Evolutionary conservation across 306 rosid species (phyloP).

Genomic region (Carpinus fangiana): DNA sequence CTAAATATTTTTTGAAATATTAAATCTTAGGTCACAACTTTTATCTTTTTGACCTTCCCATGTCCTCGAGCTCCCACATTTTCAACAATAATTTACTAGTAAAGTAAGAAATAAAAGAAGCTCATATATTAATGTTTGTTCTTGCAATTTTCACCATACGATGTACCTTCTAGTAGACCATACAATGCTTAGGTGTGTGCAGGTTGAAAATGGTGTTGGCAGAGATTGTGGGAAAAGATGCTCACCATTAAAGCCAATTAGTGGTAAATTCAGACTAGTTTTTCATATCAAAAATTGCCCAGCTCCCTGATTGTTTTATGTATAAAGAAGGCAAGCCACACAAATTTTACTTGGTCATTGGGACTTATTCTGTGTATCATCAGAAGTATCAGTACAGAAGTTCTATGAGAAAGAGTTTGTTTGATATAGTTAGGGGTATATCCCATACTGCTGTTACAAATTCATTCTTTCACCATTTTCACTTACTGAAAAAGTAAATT

Average conservation of each 20-base stretch:
- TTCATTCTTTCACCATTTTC: conserved; percentile 5
- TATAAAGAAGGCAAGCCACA: background rate
- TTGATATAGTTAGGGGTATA: conserved; percentile 19
- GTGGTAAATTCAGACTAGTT: background rate
- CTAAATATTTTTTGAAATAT: background rate
- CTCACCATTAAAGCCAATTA: background rate
- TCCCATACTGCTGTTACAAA: conserved; percentile 10
- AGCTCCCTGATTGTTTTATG: background rate
- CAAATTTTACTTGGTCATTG: background rate
- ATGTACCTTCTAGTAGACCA: background rate
- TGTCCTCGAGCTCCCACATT: background rate
- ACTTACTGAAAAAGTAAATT: conserved; percentile 4
- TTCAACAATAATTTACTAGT: background rate
- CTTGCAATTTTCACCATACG: background rate
- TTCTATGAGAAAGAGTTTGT: conserved; percentile 1
- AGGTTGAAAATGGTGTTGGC: background rate
- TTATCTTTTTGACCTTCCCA: background rate
- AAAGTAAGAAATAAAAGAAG: background rate
- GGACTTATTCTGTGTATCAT: background rate
- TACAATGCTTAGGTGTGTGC: background rate
- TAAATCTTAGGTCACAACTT: background rate
- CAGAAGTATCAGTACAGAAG: background rate
- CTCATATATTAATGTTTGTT: background rate
- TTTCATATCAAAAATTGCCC: background rate
- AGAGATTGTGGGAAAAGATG: background rate